Evolutionary conservation across 257 asterid genomes (phyloP).

Genomic region (Penstemon eatonii): DNA sequence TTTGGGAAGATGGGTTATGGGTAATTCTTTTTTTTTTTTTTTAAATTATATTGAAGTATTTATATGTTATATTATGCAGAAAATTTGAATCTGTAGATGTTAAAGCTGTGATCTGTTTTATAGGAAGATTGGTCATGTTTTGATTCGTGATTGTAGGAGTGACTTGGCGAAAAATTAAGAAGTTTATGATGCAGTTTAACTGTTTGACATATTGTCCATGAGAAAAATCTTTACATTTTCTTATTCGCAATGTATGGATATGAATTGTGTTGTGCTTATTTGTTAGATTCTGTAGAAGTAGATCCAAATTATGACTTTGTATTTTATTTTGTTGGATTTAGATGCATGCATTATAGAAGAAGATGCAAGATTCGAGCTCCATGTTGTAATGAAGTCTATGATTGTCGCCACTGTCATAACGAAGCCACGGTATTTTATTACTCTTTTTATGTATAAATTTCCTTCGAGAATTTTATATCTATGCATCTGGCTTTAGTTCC

Average conservation of each 20-base stretch:
- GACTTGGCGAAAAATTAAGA: neutral
- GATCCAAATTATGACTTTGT: conserved; percentile 6
- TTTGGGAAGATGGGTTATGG: conserved; percentile 99
- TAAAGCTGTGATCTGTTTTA: neutral
- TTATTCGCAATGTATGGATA: neutral
- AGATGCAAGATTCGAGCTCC: conserved; percentile 74
- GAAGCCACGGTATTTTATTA: conserved; percentile 50
- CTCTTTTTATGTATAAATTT: neutral
- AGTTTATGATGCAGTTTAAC: neutral
- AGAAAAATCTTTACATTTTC: neutral
- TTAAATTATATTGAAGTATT: conserved; percentile 4
- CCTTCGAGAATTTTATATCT: neutral
- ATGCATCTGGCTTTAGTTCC: too few relatives aligned
- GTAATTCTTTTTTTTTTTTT: conserved; percentile 33
- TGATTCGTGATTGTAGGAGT: neutral
- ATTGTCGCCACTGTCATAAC: conserved; percentile 77
- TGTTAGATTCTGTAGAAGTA: neutral
- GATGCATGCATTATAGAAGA: conserved; percentile 74
- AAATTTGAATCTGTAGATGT: conserved; percentile 23
- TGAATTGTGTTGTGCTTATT: neutral
- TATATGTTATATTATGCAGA: neutral
- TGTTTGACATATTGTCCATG: neutral
- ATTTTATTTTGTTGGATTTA: conserved; percentile 19
- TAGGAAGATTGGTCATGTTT: neutral
- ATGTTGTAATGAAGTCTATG: conserved; percentile 71